A percentile compares a stretch with the other conserved stretches of the same genome.
Conservation (phyloP, 2,329 filamentous ascomycete genomes). For the Arthrobotrys sinensis region DNA sequence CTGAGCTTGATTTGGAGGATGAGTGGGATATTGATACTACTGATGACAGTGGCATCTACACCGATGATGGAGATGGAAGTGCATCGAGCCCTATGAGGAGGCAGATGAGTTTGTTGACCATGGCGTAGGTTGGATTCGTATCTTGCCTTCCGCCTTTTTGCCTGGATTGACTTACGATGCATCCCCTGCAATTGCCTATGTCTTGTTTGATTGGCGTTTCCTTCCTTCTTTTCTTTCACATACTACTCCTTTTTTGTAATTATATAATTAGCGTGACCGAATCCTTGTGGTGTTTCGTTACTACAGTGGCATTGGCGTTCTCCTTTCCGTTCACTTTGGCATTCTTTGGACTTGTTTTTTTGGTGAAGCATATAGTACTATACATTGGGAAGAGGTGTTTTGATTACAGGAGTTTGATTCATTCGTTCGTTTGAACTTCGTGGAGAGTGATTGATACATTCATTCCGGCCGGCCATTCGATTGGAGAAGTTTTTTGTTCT, state of each 20-base stretch:
- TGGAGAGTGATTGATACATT: constrained; percentile 13
- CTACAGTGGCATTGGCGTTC: constrained; percentile 35
- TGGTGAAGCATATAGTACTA: constrained; percentile 16
- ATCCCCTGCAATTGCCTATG: not conserved
- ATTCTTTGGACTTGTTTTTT: constrained; percentile 18
- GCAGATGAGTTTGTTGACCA: constrained; percentile 81
- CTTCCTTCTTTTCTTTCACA: constrained; percentile 7
- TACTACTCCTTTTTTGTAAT: constrained; percentile 69
- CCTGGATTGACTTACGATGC: not conserved
- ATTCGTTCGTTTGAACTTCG: constrained; percentile 11
- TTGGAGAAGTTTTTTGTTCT: not conserved
- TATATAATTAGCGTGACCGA: constrained; percentile 35
- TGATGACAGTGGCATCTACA: constrained; percentile 76
- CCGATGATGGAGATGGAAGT: constrained; percentile 78
- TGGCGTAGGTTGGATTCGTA: constrained; percentile 65
- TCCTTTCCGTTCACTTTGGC: constrained; percentile 4
- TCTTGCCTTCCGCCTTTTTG: constrained; percentile 3
- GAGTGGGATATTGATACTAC: constrained; percentile 94
- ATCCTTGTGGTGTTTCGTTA: not conserved
- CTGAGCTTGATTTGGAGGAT: constrained; percentile 69
- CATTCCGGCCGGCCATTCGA: constrained; percentile 2
- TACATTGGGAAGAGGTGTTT: constrained; percentile 20
- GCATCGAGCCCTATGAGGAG: constrained; percentile 78
- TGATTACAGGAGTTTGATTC: constrained; percentile 39
- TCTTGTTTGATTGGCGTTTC: not conserved